Evolutionary conservation across 352 stramenopile genomes (phyloP).

Genomic region (Globisporangium canariense): DNA sequence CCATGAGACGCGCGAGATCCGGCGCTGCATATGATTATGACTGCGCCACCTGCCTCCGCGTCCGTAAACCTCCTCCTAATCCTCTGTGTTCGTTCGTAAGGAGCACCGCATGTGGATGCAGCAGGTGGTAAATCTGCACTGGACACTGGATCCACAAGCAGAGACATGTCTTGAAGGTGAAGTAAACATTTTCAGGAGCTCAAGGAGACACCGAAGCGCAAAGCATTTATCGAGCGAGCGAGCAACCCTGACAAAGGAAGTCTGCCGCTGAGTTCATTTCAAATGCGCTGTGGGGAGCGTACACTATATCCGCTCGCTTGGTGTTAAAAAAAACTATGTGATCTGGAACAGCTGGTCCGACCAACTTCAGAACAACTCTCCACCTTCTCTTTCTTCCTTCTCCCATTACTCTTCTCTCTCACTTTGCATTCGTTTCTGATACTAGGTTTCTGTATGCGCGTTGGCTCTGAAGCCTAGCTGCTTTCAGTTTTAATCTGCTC

Average conservation of each 20-base stretch:
- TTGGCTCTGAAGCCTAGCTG: neutral
- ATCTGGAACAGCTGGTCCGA: neutral
- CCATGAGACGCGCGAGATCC: neutral
- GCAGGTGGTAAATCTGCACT: neutral
- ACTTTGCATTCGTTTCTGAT: neutral
- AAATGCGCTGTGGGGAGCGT: neutral
- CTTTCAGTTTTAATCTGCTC: neutral
- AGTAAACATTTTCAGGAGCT: neutral
- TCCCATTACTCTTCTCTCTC: neutral
- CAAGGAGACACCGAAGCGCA: neutral
- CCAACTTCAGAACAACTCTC: neutral
- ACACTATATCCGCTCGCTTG: neutral
- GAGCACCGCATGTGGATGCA: neutral
- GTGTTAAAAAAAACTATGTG: conserved; percentile 3
- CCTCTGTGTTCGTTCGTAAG: neutral
- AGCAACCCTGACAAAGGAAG: neutral
- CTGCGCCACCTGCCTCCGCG: neutral
- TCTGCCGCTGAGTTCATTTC: neutral
- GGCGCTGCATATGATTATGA: neutral
- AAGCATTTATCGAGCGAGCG: neutral
- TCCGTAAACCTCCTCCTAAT: too few relatives aligned
- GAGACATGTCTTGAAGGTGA: neutral
- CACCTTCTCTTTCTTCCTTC: neutral
- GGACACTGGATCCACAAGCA: neutral
- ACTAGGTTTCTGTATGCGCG: neutral